These are phyloP conservation scores for Pseudoturritis turrita DNA, from an alignment of 345 rosid genomes.

Conservation along the genomic window DNA sequence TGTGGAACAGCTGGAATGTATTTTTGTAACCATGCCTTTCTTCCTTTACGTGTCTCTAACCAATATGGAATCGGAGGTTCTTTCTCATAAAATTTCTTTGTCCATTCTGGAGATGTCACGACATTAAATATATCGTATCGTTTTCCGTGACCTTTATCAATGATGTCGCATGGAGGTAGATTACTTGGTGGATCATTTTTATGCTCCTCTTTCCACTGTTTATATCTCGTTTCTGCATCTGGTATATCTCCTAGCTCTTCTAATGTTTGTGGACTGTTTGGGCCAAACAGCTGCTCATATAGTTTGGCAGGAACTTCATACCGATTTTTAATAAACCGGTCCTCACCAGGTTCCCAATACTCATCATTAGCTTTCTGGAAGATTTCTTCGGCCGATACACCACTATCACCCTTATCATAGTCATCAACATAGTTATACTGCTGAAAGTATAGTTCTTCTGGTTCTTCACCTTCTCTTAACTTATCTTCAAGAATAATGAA, in stretches of 20 bases:
- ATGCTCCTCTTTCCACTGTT: constrained; percentile 71
- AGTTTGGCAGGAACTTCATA: constrained; percentile 84
- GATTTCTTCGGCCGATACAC: constrained; percentile 64
- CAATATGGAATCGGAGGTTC: constrained; percentile 80
- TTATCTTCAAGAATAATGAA: constrained; percentile 87
- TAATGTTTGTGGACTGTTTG: constrained; percentile 80
- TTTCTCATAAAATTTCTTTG: constrained; percentile 65
- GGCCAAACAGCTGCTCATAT: constrained; percentile 88
- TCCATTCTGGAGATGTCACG: constrained; percentile 51
- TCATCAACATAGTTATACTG: constrained; percentile 85
- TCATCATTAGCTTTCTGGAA: constrained; percentile 81
- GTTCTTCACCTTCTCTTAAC: constrained; percentile 75
- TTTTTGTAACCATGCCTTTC: constrained; percentile 87
- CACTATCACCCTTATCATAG: constrained; percentile 89
- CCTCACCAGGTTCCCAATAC: constrained; percentile 99
- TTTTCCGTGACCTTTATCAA: constrained; percentile 74
- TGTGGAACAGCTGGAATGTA: constrained; percentile 82
- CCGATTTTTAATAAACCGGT: constrained; percentile 66
- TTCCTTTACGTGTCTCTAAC: constrained; percentile 95
- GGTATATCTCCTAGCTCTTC: constrained; percentile 77
- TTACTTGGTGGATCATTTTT: constrained; percentile 88
- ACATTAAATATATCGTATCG: constrained; percentile 63
- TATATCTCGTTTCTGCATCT: constrained; percentile 80
- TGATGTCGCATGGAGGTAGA: constrained; percentile 72
- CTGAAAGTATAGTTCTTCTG: constrained; percentile 92